Evolutionary conservation across 1,284 basidiomycete genomes (phyloP), one percentile per base, ranked within the genome.

Genomic region (Rhodotorula sp.): DNA sequence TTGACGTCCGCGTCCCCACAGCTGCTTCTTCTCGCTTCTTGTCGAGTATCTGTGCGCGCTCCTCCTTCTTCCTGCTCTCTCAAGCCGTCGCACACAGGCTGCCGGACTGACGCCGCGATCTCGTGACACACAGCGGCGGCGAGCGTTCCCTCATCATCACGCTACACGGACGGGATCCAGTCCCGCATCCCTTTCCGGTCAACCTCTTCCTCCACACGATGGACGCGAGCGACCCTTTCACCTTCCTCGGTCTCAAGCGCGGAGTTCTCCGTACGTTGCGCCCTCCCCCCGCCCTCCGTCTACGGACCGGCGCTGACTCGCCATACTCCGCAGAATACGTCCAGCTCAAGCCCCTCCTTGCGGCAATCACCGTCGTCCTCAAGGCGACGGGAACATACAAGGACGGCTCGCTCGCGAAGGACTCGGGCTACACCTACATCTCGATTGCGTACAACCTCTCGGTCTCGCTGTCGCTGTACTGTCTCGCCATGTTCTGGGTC

Each of bases 401-500:
- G 77, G 96, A 99, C 81, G 96, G 96, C 55, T 87, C 90, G 80
- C 88, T 97, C 78, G 86, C 89, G 50, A 85, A 87, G 27, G 87
- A 88, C 74, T 94, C 94, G 0, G 96, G 96, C 21, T 99, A 96
- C 79, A 88, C 96, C 65, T 97, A 96, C 80, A 85, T 96, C 81
- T 92, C 89, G 75, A 86, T 97, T 76, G 85, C 94, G 22, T 88
- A 87, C 82, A 87, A 87, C 79, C 79, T 82, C 76, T 54, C 88
- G 87, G 81, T 92, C 70, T 88, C 87, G 80, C 83, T 88, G 68
- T 89, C 88, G 53, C 82, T 94, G 29, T 94, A 92, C 84, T 96
- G 94, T 78, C 86, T 97, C 60, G 94, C 92, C 0, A 89, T 96
- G 83, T 97, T 97, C 82, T 97, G 94, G 94, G 87, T 95, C 46